These are phyloP conservation scores for Pisolithus marmoratus DNA, from an alignment of 768 basidiomycete species.

Conservation along the genomic window DNA sequence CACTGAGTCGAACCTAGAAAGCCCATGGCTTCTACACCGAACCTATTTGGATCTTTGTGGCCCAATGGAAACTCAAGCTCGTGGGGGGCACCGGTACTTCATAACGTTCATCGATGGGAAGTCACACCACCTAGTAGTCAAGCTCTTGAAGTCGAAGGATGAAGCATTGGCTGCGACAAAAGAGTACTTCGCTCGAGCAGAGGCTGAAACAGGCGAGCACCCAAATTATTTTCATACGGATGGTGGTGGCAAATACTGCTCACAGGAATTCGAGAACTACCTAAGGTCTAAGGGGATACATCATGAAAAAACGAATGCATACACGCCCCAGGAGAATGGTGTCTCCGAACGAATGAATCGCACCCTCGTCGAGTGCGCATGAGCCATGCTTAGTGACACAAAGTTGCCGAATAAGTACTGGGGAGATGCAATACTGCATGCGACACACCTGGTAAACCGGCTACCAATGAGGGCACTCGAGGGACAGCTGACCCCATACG, in stretches of 20 bases:
- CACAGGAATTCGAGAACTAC: slow-evolving; percentile 15
- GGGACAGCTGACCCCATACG: no score
- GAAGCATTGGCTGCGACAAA: not conserved
- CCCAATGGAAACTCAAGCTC: no score
- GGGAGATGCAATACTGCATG: slow-evolving; percentile 1
- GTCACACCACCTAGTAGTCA: no score
- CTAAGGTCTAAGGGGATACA: slow-evolving; percentile 6
- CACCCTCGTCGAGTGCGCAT: not conserved
- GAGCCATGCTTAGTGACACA: not conserved
- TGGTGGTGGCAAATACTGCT: slow-evolving; percentile 24
- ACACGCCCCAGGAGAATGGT: slow-evolving; percentile 3
- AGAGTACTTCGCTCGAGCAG: not conserved
- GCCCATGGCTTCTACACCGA: not conserved
- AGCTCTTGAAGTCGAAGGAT: not conserved
- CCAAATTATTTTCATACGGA: not conserved
- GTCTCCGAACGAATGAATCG: slow-evolving; percentile 1
- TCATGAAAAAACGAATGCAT: slow-evolving; percentile 2
- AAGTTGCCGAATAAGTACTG: not conserved
- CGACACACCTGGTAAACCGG: not conserved
- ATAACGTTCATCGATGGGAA: no score
- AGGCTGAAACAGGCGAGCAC: not conserved
- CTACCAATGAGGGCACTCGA: slow-evolving; percentile 12
- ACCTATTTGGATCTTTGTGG: not conserved
- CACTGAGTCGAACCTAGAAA: not conserved
- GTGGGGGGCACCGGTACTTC: no score